Base-by-base conservation (phyloP, 1,139 yeast species). In the Lodderomyces margitis region DNA sequence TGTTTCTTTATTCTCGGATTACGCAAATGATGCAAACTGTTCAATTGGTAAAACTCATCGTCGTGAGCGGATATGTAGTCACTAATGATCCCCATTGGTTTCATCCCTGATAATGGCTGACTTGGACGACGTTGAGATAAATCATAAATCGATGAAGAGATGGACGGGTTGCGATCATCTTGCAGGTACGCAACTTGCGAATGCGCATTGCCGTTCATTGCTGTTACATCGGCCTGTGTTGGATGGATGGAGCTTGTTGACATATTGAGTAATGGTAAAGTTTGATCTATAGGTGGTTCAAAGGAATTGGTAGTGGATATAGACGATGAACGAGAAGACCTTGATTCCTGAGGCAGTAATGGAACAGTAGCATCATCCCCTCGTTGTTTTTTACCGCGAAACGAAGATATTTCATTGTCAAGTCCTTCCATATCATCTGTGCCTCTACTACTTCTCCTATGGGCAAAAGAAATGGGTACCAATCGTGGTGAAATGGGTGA, bases 1-100 rank as follows among this genome's bases (percentile, higher is more conserved):
- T 66, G 71, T 45, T 59, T 66, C 34, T 58, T 58, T 35, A 68
- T 56, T 23, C 75, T 54, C 0, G 74, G 74, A 45, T 66, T 68
- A 24, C 70, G 51, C 36, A 69, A 54, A 15, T 55, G 59, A 21
- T 50, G 49, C 23, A 67, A 54, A 34, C 58, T 59, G 4, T 55
- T 59, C 15, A 28, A 31, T 7, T 35, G n/a, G 11, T 38, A 38
- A 9, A 25, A 37, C 9, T 35, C 33, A 21, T 37, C 37, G 5
- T 39, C 48, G 11, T 34, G 40, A 10, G 35, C 24, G 7, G 27
- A 21, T 3, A 34, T 21, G n/a, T 36, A 17, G 40, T 42, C 41
- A n/a, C 39, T 30, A 44, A 39, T 42, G 14, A 38, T n/a, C 3
- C 40, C 49, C 3, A 38, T 38, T 5, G 48, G 48, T 37, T 46